Percentiles rank a stretch among this genome's conserved stretches.
phyloP scores from a whole-genome alignment of 495 filamentous ascomycete genomes.

The Bryoglossum gracile region DNA sequence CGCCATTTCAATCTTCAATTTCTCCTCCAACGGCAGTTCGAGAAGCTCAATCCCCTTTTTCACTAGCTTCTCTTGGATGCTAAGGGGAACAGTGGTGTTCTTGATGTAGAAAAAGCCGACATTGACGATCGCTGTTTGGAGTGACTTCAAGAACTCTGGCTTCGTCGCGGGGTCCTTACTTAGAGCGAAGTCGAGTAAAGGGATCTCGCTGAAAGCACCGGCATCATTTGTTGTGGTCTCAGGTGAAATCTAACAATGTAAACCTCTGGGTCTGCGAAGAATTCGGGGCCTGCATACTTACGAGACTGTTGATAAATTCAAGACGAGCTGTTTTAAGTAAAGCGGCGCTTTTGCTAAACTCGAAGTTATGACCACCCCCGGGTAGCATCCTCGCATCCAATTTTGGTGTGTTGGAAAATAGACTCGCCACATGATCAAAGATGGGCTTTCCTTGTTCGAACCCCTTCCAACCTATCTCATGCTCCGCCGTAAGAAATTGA shows the following conservation, averaged over 20 bases:
- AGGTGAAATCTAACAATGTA: too few relatives aligned
- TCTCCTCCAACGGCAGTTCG: background rate
- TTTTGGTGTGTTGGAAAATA: background rate
- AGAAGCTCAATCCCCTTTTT: background rate
- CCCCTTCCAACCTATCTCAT: background rate
- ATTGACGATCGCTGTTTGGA: background rate
- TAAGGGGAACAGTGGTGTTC: background rate
- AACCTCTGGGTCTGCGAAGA: too few relatives aligned
- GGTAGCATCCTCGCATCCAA: background rate
- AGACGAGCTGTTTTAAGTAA: background rate
- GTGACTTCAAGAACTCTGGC: background rate
- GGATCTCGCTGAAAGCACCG: background rate
- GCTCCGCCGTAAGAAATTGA: background rate
- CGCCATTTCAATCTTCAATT: slow-evolving; percentile 1
- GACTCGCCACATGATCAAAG: background rate
- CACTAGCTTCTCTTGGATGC: background rate
- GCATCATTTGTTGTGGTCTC: too few relatives aligned
- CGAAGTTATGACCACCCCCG: background rate
- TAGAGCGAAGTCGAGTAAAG: background rate
- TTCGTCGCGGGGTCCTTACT: background rate
- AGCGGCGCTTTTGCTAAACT: background rate
- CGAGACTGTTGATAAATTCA: background rate
- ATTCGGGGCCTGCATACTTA: too few relatives aligned
- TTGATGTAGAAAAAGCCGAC: slow-evolving; percentile 1
- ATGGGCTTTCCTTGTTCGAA: background rate